Base-by-base conservation (phyloP, 2,329 filamentous ascomycete genomes). In the Aaosphaeria pasadenensis region DNA sequence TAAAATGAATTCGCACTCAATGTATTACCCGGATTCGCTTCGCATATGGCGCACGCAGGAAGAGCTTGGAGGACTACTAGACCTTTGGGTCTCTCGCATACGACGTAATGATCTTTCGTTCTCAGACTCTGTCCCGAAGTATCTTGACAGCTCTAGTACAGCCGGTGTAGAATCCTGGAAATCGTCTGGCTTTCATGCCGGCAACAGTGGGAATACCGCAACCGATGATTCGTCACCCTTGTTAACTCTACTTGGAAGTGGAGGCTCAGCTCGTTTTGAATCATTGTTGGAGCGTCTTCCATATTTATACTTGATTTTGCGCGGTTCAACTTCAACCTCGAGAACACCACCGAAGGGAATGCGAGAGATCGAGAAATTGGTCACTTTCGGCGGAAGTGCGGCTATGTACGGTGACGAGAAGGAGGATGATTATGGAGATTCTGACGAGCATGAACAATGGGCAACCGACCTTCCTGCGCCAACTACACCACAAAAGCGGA, bases 11-110 rank as follows among this genome's bases (percentile, higher is more conserved):
- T 81, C 87, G 0, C 86, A 85, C 72, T 91, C 88, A 63, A 96
- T 99, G 89, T 95, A 91, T 57, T 99, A 94, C 62, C 94, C 94
- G 0, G 85, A 85, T 0, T 90, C 87, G 47, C 74, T 95, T 39
- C 90, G 90, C 58, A 71, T 96, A 7, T 96, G 91, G 90, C 81
- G 86, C 50, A 81, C 84, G 47, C 87, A 83, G 53, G 91, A 97
- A 64, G 91, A 96, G 65, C 78, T 92, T 5, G 86, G 89, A 51
- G 84, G 82, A 0, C 68, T 89, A 1, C 74, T 95, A 1, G 87
- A 90, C 48, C 62, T 86, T 48, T 89, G 87, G 79, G 82, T 85
- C 1, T 75, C 79, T 0, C 80, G 78, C 43, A 71, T 85, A 17
- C 78, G 77, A 64, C 71, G 63, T 55, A 66, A 71, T 47, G 52